Percentiles rank a stretch among this genome's conserved stretches.
phyloP scores from a whole-genome alignment of 345 rosid genomes.

The Citrus medica region DNA sequence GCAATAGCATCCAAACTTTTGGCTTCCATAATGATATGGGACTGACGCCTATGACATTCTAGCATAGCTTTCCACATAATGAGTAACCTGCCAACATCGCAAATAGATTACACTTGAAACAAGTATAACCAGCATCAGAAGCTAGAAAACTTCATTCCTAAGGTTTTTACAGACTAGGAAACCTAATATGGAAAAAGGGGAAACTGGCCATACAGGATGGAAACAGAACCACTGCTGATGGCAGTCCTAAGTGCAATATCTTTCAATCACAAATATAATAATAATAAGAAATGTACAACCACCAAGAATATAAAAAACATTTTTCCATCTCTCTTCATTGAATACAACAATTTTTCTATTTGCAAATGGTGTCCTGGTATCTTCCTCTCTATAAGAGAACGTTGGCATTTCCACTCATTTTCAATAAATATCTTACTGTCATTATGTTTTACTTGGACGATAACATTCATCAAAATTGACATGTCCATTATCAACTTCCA shows the following conservation, averaged over 20 bases:
- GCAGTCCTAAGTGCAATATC: not conserved
- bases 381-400: not conserved
- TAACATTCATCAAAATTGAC: not conserved
- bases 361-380: not conserved
- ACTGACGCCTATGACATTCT: slow-evolving; percentile 56
- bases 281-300: not conserved
- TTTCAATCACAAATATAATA: not conserved
- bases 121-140: not conserved
- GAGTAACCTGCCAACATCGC: slow-evolving; percentile 41
- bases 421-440: not conserved
- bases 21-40: slow-evolving; percentile 34
- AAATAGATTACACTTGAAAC: not conserved
- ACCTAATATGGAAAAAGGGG: not conserved
- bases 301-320: not conserved
- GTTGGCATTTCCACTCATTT: not conserved
- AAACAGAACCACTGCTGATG: not conserved
- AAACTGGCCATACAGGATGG: not conserved
- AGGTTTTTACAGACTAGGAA: not conserved
- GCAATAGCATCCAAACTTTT: slow-evolving; percentile 35
- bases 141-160: not conserved
- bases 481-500: not conserved
- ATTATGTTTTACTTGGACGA: not conserved
- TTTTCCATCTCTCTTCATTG: not conserved
- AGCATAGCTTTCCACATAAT: slow-evolving; percentile 68
- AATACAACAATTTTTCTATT: not conserved